Evolutionary conservation across 176 grass and related monocot genomes (phyloP).

Genomic region (Oryza nivara): DNA sequence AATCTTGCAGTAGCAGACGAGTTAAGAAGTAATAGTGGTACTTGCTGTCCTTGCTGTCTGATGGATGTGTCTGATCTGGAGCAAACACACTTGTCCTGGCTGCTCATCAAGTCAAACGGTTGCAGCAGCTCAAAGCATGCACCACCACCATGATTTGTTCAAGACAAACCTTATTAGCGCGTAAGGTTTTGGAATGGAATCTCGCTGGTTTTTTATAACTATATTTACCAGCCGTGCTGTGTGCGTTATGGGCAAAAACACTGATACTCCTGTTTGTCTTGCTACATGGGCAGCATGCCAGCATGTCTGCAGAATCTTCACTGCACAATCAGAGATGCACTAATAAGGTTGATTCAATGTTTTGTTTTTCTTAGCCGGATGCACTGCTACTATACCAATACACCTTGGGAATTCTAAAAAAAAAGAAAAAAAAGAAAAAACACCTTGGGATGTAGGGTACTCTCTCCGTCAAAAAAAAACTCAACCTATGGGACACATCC

Average conservation of each 20-base stretch:
- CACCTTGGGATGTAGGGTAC: too few relatives aligned
- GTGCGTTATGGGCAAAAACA: not conserved
- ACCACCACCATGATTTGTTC: not conserved
- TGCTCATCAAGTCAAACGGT: conserved; percentile 7
- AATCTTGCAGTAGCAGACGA: not conserved
- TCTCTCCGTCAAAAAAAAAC: too few relatives aligned
- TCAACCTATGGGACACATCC: too few relatives aligned
- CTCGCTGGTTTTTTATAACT: not conserved
- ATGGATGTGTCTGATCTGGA: not conserved
- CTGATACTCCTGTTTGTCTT: not conserved
- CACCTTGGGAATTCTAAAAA: too few relatives aligned
- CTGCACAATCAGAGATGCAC: too few relatives aligned
- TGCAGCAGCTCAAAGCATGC: conserved; percentile 1
- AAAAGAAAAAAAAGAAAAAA: too few relatives aligned
- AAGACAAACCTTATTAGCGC: too few relatives aligned
- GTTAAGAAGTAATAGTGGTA: not conserved
- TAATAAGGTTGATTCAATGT: too few relatives aligned
- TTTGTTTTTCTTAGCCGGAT: too few relatives aligned
- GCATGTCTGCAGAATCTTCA: not conserved
- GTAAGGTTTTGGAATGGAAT: conserved; percentile 7
- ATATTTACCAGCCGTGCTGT: not conserved
- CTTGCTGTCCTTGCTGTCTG: not conserved
- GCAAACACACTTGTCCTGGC: not conserved
- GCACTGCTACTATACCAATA: too few relatives aligned
- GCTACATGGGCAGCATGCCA: not conserved